Conservation (phyloP, 2,329 filamentous ascomycete species). For the Emmonsiellopsis sp. region DNA sequence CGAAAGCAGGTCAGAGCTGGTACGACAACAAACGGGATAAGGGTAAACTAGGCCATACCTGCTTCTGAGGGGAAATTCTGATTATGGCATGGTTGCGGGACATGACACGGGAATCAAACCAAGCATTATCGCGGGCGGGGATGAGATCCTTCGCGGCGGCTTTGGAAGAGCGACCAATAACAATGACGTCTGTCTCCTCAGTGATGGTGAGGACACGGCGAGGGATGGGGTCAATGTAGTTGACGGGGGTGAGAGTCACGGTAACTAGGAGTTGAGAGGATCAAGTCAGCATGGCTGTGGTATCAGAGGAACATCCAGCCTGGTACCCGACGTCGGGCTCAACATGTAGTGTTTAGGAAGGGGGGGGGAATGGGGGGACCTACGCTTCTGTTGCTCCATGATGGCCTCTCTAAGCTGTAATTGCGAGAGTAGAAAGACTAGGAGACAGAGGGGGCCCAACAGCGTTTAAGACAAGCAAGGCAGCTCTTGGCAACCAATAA, state of each 20-base stretch:
- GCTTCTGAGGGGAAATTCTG: slow-evolving; percentile 15
- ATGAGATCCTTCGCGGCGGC: slow-evolving; percentile 26
- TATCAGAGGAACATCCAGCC: not conserved
- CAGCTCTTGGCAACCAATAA: too few relatives aligned
- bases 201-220: slow-evolving; percentile 25
- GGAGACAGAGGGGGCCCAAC: too few relatives aligned
- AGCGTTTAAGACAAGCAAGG: too few relatives aligned
- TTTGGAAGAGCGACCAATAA: slow-evolving; percentile 35
- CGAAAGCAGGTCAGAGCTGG: not conserved
- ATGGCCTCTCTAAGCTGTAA: not conserved
- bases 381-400: slow-evolving; percentile 1
- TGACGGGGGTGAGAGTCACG: slow-evolving; percentile 23
- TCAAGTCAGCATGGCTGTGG: not conserved
- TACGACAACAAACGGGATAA: not conserved
- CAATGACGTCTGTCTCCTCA: slow-evolving; percentile 16
- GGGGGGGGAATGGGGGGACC: not conserved
- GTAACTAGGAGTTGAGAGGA: slow-evolving; percentile 17
- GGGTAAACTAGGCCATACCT: slow-evolving; percentile 15
- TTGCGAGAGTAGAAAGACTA: not conserved
- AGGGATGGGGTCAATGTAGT: slow-evolving; percentile 16
- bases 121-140: slow-evolving; percentile 30
- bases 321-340: too few relatives aligned
- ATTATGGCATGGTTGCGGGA: slow-evolving; percentile 37
- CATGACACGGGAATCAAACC: slow-evolving; percentile 39
- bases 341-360: not conserved